A percentile compares a stretch with the other conserved stretches of the same genome.
These are phyloP conservation scores for Xylaria grammica DNA, from an alignment of 495 filamentous ascomycete genomes.

Conservation along the genomic window DNA sequence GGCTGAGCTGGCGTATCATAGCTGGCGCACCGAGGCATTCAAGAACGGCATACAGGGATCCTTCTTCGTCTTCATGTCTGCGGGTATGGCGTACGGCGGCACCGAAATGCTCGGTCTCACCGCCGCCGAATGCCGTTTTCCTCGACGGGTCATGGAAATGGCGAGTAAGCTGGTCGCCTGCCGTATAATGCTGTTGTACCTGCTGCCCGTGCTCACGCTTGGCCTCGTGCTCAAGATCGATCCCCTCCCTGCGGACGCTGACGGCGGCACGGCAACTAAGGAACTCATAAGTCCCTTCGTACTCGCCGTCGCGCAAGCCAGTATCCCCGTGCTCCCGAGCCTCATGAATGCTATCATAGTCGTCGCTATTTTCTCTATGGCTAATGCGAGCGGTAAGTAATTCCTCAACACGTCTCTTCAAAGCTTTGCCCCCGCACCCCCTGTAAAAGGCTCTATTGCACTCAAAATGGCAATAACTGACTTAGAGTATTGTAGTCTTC, in stretches of 20 bases:
- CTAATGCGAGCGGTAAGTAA: conserved; percentile 55
- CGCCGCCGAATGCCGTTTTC: conserved; percentile 74
- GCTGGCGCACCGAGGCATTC: conserved; percentile 58
- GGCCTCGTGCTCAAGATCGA: conserved; percentile 51
- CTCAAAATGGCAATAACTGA: neutral
- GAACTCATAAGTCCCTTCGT: conserved; percentile 63
- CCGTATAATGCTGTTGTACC: conserved; percentile 77
- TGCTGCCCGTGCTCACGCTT: conserved; percentile 58
- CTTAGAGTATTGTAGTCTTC: conserved; percentile 36
- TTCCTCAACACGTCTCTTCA: neutral
- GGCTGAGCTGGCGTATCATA: conserved; percentile 30
- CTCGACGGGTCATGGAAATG: conserved; percentile 70
- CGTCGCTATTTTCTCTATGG: conserved; percentile 56
- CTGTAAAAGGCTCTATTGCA: neutral
- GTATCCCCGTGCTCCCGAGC: conserved; percentile 61
- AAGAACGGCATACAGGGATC: conserved; percentile 63
- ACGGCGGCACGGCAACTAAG: conserved; percentile 3
- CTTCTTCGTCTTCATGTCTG: conserved; percentile 63
- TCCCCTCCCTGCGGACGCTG: conserved; percentile 28
- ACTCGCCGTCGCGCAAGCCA: conserved; percentile 62
- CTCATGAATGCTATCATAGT: conserved; percentile 70
- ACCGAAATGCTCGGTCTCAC: conserved; percentile 71
- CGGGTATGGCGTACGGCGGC: conserved; percentile 65
- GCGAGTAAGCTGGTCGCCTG: conserved; percentile 76
- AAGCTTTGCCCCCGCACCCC: neutral